Conservation (phyloP, 116 monocot species). For the Phalaenopsis hybrid region DNA sequence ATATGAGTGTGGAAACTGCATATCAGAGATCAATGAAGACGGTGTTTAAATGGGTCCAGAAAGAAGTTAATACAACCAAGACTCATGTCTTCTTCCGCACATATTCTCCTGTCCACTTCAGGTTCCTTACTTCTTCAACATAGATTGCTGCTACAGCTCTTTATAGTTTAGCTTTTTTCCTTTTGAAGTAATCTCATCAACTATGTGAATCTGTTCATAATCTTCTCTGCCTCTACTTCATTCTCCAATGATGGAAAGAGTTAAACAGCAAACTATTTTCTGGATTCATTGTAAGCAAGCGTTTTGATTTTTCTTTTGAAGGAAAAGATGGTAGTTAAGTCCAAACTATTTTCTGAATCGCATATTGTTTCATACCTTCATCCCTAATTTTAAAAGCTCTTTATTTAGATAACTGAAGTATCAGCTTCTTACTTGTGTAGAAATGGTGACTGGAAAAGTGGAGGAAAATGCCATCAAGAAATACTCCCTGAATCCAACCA, state of each 20-base stretch:
- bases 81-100: slow-evolving; percentile 37
- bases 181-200: no score
- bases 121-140: slow-evolving; percentile 12
- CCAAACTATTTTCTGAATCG: no score
- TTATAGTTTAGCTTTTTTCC: no score
- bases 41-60: slow-evolving; percentile 22
- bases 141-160: no score
- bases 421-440: background rate
- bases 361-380: background rate
- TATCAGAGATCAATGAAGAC: slow-evolving; percentile 36
- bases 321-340: no score
- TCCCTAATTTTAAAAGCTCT: no score
- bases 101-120: slow-evolving; percentile 59
- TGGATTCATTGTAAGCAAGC: no score
- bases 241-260: no score
- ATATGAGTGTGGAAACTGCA: slow-evolving; percentile 37
- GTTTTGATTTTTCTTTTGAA: no score
- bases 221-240: no score
- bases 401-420: no score
- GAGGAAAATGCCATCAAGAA: slow-evolving; percentile 1
- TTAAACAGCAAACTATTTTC: background rate
- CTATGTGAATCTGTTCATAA: no score
- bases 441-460: background rate
- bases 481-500: background rate
- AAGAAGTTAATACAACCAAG: slow-evolving; percentile 22